Conservation (phyloP, 176 grass and related monocot species). For the Rhipidocladum racemiflorum region DNA sequence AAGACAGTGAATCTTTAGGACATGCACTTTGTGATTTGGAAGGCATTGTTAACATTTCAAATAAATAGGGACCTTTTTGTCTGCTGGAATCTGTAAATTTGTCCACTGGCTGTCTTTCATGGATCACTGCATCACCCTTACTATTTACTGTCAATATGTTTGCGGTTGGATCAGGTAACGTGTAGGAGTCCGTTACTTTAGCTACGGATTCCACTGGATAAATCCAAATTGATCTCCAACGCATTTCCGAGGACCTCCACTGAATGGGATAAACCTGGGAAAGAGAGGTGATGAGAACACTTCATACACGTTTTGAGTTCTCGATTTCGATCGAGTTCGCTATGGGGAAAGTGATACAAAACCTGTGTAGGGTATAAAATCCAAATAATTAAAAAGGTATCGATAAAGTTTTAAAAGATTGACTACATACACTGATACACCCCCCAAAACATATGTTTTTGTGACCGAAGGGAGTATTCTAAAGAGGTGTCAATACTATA, state of each 20-base stretch:
- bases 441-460: too few relatives aligned
- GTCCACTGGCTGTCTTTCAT: slow-evolving; percentile 8
- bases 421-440: too few relatives aligned
- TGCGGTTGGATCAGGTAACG: slow-evolving; percentile 12
- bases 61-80: slow-evolving; percentile 48
- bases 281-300: too few relatives aligned
- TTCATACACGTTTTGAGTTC: too few relatives aligned
- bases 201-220: slow-evolving; percentile 23
- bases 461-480: not conserved
- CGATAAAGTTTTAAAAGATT: too few relatives aligned
- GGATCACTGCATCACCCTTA: not conserved
- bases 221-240: too few relatives aligned
- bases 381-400: too few relatives aligned
- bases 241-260: too few relatives aligned
- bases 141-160: slow-evolving; percentile 8
- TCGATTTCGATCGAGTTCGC: too few relatives aligned
- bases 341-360: too few relatives aligned
- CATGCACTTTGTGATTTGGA: slow-evolving; percentile 26
- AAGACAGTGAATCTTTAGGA: slow-evolving; percentile 20
- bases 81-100: slow-evolving; percentile 31
- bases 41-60: slow-evolving; percentile 60
- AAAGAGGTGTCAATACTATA: not conserved
- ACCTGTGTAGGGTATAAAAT: too few relatives aligned
- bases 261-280: too few relatives aligned
- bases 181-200: slow-evolving; percentile 5